Base-by-base conservation (phyloP, 2,329 filamentous ascomycete genomes). In the Trematosphaeria pertusa region DNA sequence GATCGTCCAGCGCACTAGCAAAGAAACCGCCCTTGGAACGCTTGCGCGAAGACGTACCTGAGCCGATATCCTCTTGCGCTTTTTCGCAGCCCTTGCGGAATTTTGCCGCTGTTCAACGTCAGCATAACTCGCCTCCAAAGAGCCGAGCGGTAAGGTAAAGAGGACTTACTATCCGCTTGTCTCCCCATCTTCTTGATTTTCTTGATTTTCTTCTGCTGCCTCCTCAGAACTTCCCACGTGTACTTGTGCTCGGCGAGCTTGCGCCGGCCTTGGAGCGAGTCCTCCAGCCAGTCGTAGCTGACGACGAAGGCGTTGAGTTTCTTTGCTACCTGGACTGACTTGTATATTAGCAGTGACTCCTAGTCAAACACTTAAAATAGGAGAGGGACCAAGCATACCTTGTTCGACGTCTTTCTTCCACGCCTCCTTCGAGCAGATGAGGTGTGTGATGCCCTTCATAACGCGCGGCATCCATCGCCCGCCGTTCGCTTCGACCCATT, bases 401-500 rank as follows among this genome's bases (percentile, higher is more conserved):
- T 48, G 43, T 15, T 77, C 69, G 48, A 69, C 66, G 1, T 75
- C 61, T 5, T 76, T 70, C 51, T 80, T 78, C 69, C 84, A 91
- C 12, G 86, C 81, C 24, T 84, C 78, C 38, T 80, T 75, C 0
- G 83, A 84, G 43, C 84, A 82, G 17, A 96, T 78, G 0, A 96
- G 73, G 70, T 96, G 91, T 0, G 91, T 96, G 8, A 87, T 82
- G 0, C 74, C 60, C 0, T 76, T 65, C 19, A 76, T 76, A 14
- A 90, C 71, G 0, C 76, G 72, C 1, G 74, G 65, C 0, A 74
- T 71, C 63, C 85, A 87, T 1, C 46, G 68, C 1, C 88, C 91
- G 5, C 83, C 84, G 47, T 87, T 83, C 3, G 75, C 64, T 3
- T 75, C 73, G 8, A 89, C 78, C 89, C 89, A 96, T 30, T 75